Evolutionary conservation across 1,139 yeast genomes (phyloP).

Genomic region (Hyphopichia burtonii): DNA sequence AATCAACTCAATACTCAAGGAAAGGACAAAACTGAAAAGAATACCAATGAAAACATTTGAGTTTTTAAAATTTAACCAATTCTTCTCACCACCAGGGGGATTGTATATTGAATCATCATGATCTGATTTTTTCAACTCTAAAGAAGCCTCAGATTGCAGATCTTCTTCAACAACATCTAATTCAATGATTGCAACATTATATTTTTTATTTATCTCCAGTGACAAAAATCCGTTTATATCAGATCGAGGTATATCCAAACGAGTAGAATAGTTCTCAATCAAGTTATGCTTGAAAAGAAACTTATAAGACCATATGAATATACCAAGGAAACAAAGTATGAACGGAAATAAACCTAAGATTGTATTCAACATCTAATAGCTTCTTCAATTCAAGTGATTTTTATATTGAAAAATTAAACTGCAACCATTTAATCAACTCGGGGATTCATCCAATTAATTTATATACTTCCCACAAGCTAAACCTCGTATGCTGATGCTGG

Average conservation of each 20-base stretch:
- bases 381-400: background rate
- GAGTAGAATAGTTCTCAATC: constrained; percentile 17
- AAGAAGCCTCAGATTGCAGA: background rate
- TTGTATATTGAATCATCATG: constrained; percentile 1
- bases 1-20: constrained; percentile 34
- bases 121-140: background rate
- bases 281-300: constrained; percentile 25
- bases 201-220: constrained; percentile 11
- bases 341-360: constrained; percentile 8
- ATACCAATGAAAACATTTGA: constrained; percentile 18
- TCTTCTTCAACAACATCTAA: constrained; percentile 13
- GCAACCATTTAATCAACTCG: too few species aligned
- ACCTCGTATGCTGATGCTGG: too few species aligned
- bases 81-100: too few species aligned
- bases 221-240: constrained; percentile 22
- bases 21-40: constrained; percentile 28
- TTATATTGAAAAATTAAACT: background rate
- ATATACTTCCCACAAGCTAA: too few species aligned
- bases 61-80: background rate
- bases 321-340: constrained; percentile 12
- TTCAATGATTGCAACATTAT: constrained; percentile 15
- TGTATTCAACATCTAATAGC: background rate
- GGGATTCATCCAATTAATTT: too few species aligned
- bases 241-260: constrained; percentile 15
- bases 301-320: constrained; percentile 20